These are phyloP conservation scores for Fraxinus paxiana DNA, from an alignment of 305 asterid genomes.

Conservation along the genomic window DNA sequence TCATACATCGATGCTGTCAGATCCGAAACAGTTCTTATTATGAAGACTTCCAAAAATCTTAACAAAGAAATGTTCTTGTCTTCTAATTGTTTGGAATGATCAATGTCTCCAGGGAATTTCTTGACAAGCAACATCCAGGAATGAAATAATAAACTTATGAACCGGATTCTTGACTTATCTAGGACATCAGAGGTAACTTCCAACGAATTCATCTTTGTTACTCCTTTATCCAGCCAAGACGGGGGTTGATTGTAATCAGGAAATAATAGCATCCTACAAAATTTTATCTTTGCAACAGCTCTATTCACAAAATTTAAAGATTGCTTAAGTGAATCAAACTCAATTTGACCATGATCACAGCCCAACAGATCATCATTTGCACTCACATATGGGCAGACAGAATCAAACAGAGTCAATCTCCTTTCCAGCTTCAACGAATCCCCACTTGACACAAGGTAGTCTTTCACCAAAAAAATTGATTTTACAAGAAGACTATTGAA, in stretches of 20 bases:
- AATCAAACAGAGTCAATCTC: constrained; percentile 55
- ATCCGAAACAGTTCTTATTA: constrained; percentile 54
- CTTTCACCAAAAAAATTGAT: constrained; percentile 48
- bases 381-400: constrained; percentile 50
- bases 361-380: constrained; percentile 47
- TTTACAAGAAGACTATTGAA: constrained; percentile 66
- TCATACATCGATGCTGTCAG: constrained; percentile 43
- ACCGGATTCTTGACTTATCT: constrained; percentile 45
- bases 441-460: constrained; percentile 39
- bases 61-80: constrained; percentile 38
- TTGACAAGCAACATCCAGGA: constrained; percentile 70
- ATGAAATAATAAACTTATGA: constrained; percentile 51
- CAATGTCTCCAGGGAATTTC: constrained; percentile 37
- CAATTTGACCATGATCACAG: constrained; percentile 38
- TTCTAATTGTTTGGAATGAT: constrained; percentile 33
- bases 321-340: constrained; percentile 40
- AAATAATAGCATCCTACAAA: constrained; percentile 61
- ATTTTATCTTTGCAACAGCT: constrained; percentile 58
- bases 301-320: constrained; percentile 59
- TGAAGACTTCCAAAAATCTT: constrained; percentile 62
- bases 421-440: constrained; percentile 37
- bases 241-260: constrained; percentile 31
- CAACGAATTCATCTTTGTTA: constrained; percentile 24
- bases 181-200: constrained; percentile 37
- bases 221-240: constrained; percentile 31